phyloP scores from a whole-genome alignment of 148 eudicot species.

The Rhododendron ovatum region DNA sequence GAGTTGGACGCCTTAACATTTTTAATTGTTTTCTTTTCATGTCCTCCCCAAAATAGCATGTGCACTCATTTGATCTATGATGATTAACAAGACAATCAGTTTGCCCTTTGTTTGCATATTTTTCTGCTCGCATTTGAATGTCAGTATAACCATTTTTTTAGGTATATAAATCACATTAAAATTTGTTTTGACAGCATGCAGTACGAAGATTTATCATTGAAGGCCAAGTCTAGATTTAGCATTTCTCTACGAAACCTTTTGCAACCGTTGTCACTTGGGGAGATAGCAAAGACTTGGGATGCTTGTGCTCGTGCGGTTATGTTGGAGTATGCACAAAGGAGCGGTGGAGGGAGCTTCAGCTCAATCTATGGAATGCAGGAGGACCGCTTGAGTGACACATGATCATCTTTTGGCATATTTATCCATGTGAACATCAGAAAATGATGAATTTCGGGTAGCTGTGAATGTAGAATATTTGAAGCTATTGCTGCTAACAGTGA shows the following conservation, averaged over 20 bases:
- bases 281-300: conserved; percentile 91
- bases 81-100: neutral
- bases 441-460: neutral
- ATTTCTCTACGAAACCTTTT: conserved; percentile 70
- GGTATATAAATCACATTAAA: neutral
- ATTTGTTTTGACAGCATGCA: conserved; percentile 45
- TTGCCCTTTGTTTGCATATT: neutral
- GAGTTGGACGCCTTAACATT: too few species aligned
- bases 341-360: conserved; percentile 91
- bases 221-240: conserved; percentile 79
- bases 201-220: conserved; percentile 71
- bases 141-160: neutral
- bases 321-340: conserved; percentile 66
- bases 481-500: neutral
- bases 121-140: neutral
- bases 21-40: neutral
- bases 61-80: neutral
- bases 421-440: too few species aligned
- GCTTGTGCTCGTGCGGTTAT: conserved; percentile 73
- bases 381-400: conserved; percentile 58
- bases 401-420: conserved; percentile 8
- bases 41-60: neutral
- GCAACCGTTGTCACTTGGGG: conserved; percentile 76
- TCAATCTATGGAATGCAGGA: conserved; percentile 93
- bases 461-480: neutral